Conservation (phyloP, 306 rosid species). For the Cicer yamashitae region DNA sequence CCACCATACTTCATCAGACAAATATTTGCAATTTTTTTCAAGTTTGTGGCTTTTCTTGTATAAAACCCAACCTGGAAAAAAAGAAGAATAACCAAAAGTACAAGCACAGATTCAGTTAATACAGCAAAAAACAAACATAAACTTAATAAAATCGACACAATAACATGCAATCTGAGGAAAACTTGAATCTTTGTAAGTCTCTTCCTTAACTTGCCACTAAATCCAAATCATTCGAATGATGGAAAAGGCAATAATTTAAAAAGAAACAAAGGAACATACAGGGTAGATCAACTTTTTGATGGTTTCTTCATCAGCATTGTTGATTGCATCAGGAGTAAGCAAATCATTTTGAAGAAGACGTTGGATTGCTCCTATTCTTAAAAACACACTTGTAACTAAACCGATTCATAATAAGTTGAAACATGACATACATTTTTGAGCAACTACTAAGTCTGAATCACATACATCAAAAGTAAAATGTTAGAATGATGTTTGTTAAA, state of each 20-base stretch:
- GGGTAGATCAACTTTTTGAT: constrained; percentile 86
- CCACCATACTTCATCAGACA: constrained; percentile 82
- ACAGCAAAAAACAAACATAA: constrained; percentile 8
- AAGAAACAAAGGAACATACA: constrained; percentile 56
- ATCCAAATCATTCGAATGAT: constrained; percentile 20
- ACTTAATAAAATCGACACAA: constrained; percentile 12
- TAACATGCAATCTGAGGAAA: constrained; percentile 14
- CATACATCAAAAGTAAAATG: constrained; percentile 29
- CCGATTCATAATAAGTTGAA: constrained; percentile 40
- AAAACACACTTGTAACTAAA: constrained; percentile 48
- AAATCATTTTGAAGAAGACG: constrained; percentile 85
- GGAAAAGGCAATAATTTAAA: constrained; percentile 12
- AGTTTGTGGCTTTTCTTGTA: constrained; percentile 80
- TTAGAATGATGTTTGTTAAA: background rate
- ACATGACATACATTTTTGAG: constrained; percentile 23
- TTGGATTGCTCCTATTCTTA: constrained; percentile 84
- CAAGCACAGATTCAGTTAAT: constrained; percentile 23
- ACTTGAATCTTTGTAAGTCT: background rate
- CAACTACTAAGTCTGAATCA: constrained; percentile 21
- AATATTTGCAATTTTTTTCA: constrained; percentile 91
- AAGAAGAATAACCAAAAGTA: background rate
- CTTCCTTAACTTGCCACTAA: constrained; percentile 20
- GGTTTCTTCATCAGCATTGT: constrained; percentile 77
- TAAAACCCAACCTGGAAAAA: constrained; percentile 86
- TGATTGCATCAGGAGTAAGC: constrained; percentile 78